Conservation (phyloP, 805 yeast species). For the Teunomyces lycoperdinae region DNA sequence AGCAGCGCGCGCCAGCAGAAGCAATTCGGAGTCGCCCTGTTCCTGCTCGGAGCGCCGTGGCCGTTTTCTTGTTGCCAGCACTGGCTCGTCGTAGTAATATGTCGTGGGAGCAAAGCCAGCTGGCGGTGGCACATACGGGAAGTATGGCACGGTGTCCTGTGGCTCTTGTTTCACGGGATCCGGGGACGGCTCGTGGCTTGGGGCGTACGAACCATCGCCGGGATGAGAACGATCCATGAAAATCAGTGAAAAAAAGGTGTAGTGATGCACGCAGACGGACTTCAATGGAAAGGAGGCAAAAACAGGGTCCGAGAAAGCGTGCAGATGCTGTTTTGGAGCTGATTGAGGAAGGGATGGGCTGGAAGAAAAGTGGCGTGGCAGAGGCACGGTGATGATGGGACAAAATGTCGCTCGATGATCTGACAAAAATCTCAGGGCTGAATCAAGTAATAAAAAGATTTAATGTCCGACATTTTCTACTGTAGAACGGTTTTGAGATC, state of each 20-base stretch:
- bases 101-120: too few relatives aligned
- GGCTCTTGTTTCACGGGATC: neutral
- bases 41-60: neutral
- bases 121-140: too few relatives aligned
- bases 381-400: neutral
- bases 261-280: too few relatives aligned
- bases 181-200: constrained; percentile 2
- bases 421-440: too few relatives aligned
- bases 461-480: too few relatives aligned
- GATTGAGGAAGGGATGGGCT: neutral
- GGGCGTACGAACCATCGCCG: constrained; percentile 7
- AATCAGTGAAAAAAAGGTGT: neutral
- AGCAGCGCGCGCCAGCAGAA: constrained; percentile 34
- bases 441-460: too few relatives aligned
- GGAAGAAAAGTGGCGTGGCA: neutral
- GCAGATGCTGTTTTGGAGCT: neutral
- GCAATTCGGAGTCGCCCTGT: constrained; percentile 36
- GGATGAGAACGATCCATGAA: constrained; percentile 6
- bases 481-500: neutral
- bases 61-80: too few relatives aligned
- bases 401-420: neutral
- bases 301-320: neutral
- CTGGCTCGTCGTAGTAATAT: too few relatives aligned
- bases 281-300: too few relatives aligned
- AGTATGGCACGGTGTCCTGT: neutral